These are phyloP conservation scores for Colletotrichum magnum DNA, from an alignment of 2,329 filamentous ascomycete species.

Conservation along the genomic window DNA sequence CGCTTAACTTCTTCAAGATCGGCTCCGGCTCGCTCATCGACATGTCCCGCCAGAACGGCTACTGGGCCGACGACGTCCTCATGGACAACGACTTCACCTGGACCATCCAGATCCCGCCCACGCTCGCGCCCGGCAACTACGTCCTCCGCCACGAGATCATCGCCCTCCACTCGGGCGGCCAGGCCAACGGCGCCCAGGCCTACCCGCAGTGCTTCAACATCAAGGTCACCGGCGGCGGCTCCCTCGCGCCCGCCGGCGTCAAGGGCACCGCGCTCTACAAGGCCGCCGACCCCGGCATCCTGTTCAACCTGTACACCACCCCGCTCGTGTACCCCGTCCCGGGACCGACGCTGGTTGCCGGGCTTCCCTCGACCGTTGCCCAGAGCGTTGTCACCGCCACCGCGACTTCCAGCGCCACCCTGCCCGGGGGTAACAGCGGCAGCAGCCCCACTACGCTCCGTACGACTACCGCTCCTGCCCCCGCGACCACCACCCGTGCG, in stretches of 20 bases:
- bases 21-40: slow-evolving; percentile 65
- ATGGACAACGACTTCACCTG: slow-evolving; percentile 63
- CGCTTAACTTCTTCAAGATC: slow-evolving; percentile 73
- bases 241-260: slow-evolving; percentile 48
- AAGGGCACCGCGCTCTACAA: slow-evolving; percentile 55
- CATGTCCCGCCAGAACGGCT: slow-evolving; percentile 57
- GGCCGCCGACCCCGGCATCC: slow-evolving; percentile 50
- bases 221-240: slow-evolving; percentile 58
- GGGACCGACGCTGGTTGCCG: slow-evolving; percentile 47
- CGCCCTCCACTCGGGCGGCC: slow-evolving; percentile 64
- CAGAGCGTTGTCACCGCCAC: slow-evolving; percentile 33
- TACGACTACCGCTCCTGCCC: slow-evolving; percentile 24
- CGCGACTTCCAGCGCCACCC: slow-evolving; percentile 34
- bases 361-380: slow-evolving; percentile 31
- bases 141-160: slow-evolving; percentile 70
- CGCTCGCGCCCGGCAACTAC: slow-evolving; percentile 66
- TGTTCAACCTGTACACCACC: slow-evolving; percentile 52
- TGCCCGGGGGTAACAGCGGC: slow-evolving; percentile 38
- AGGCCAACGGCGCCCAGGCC: slow-evolving; percentile 59
- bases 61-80: slow-evolving; percentile 70
- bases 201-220: slow-evolving; percentile 68
- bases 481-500: slow-evolving; percentile 25
- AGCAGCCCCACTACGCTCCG: slow-evolving; percentile 26
- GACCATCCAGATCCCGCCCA: slow-evolving; percentile 62
- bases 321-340: slow-evolving; percentile 50